Conservation (phyloP, 441 rosid species). For the Omphalea diandra region DNA sequence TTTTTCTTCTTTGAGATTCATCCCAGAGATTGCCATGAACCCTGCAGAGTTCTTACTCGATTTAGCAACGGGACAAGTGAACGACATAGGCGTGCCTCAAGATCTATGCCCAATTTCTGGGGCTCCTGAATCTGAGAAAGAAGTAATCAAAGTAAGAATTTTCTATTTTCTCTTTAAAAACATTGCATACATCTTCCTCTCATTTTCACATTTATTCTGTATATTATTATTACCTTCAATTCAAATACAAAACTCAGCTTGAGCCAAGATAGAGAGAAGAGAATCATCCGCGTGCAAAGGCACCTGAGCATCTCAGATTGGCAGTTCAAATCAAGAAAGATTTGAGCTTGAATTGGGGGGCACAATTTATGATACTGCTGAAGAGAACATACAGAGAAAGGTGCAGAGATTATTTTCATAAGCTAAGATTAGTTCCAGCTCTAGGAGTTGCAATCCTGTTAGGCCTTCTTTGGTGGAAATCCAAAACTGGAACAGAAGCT, state of each 20-base stretch:
- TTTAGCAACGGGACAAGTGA: slow-evolving; percentile 87
- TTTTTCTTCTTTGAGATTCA: slow-evolving; percentile 71
- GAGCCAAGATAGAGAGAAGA: slow-evolving; percentile 81
- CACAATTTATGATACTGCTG: slow-evolving; percentile 66
- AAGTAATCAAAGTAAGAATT: slow-evolving; percentile 53
- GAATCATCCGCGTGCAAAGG: slow-evolving; percentile 47
- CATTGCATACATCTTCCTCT: neutral
- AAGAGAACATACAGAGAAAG: slow-evolving; percentile 81
- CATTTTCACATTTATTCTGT: slow-evolving; percentile 5
- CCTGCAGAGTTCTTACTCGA: slow-evolving; percentile 97
- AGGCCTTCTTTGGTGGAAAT: slow-evolving; percentile 99
- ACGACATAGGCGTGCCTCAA: slow-evolving; percentile 72
- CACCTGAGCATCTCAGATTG: slow-evolving; percentile 60
- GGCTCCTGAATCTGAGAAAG: slow-evolving; percentile 46
- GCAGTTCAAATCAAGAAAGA: slow-evolving; percentile 88
- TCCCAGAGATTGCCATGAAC: slow-evolving; percentile 91
- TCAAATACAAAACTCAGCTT: slow-evolving; percentile 62
- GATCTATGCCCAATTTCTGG: slow-evolving; percentile 47
- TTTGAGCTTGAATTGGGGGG: slow-evolving; percentile 92
- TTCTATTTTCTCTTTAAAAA: neutral
- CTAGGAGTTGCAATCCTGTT: slow-evolving; percentile 79
- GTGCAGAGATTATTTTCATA: slow-evolving; percentile 78
- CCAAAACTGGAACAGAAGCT: slow-evolving; percentile 72
- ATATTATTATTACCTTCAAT: slow-evolving; percentile 64
- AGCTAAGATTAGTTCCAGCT: slow-evolving; percentile 78